Base-by-base conservation (phyloP, 129 eudicot genomes). In the Flaveria brownii region DNA sequence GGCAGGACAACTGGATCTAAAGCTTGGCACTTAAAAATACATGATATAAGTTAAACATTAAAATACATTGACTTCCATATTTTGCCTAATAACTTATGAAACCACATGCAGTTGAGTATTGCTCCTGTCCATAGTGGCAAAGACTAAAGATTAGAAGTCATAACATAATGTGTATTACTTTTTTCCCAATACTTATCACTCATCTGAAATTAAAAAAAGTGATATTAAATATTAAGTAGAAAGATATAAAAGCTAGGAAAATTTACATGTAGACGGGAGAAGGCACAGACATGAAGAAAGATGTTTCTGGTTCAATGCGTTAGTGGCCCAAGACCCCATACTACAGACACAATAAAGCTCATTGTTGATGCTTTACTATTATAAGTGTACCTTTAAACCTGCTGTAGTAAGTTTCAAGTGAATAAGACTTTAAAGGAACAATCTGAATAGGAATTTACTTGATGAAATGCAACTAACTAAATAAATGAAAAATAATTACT, bases 271-370 rank as follows among this genome's bases (percentile, higher is more conserved):
- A 74, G 75, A 73, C 47, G 51, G 60, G 59, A 74, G 73, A 61
- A 80, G 62, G 50, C 39, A 65, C 84, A 26, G 85, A 93, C 98
- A 57, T 77, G 89, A 68, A 86, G 85, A 69, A 93, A 80, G 20
- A 88, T 64, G 63, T 83, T 88, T 81, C 93, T 86, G 90, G 82
- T 84, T 65, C 59, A 87, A 46, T 86, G 88, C 80, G 87, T 80
- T 80, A 94, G 74, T 36, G 96, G 97, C 64, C 84, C 88, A 74
- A 91, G 82, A 71, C 97, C 98, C 98, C 98, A 94, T 69, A 94
- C 80, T 55, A 97, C 88, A 75, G 91, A 94, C 66, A 82, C 78
- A 71, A 94, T 54, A 69, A 91, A 76, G 54, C 89, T 84, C 57
- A 87, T 86, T 46, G 98, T 93, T 46, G 98, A 78, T 89, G 88